Base-by-base conservation (phyloP, 2,329 filamentous ascomycete genomes). In the Mollisia scopiformis region DNA sequence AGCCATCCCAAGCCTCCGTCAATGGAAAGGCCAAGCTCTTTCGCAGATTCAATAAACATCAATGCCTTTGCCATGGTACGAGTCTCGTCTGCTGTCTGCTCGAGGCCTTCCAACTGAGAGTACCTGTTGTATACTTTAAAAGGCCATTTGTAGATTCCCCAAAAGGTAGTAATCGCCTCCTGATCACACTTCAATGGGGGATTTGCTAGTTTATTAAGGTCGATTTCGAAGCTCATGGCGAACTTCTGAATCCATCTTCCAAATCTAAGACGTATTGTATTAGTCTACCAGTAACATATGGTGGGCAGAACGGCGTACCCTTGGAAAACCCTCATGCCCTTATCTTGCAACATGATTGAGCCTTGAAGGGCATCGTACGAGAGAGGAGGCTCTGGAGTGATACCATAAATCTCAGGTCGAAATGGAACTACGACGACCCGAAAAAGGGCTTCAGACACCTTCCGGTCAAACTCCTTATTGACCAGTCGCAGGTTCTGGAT, bases 1-100 rank as follows among this genome's bases (percentile, higher is more conserved):
- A 91, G 79, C 79, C 87, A 91, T 11, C 89, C 89, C 37, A 91
- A 78, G 10, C 88, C 88, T 58, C 82, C 87, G 69, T 90, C 86
- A 41, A 90, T 80, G 19, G 85, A 89, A 3, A 92, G 74, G 0
- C 84, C 88, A n/a, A 92, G 79, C 62, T 90, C 86, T 35, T 77
- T 79, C 2, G 88, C 82, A 8, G 80, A 78, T 1, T 71, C 75
- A 1, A 90, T 78, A 55, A 81, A 82, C 11, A 78, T 77, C 58
- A 92, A 81, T 2, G 88, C 86, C 33, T 80, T 77, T 62, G 81
- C 84, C 84, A 90, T 87, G 30, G 80, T 80, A 10, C 79, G 77
- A 0, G 82, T 85, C 68, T 88, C 85, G 66, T 91, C 88, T 4
- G 88, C 86, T 10, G 84, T 82, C 55, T 82, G 77, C 69, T 90